These are phyloP conservation scores for Acanthamoeba triangularis DNA, from an alignment of 208 protist genomes.

Conservation along the genomic window DNA sequence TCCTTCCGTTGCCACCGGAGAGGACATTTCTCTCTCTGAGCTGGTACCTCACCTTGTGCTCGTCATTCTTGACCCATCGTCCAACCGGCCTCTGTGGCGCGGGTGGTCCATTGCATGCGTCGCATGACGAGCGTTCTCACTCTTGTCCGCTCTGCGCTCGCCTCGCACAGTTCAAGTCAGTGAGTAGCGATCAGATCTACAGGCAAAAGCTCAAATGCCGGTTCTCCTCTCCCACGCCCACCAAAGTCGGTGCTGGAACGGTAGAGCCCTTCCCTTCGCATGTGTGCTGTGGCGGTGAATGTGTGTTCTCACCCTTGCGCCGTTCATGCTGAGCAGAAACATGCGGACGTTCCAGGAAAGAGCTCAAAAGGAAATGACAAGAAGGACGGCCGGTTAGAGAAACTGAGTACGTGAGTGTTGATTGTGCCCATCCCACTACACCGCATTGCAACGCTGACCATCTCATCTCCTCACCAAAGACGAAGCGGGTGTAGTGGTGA, in stretches of 20 bases:
- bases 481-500: slow-evolving; percentile 15
- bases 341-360: not conserved
- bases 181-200: not conserved
- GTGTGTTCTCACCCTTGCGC: not conserved
- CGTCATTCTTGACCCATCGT: not conserved
- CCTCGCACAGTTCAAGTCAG: slow-evolving; percentile 23
- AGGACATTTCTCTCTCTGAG: slow-evolving; percentile 70
- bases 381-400: not conserved
- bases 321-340: not conserved
- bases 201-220: slow-evolving; percentile 78
- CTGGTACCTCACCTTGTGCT: not conserved
- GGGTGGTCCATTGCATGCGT: not conserved
- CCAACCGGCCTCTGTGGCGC: not conserved
- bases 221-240: slow-evolving; percentile 66
- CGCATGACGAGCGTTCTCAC: not conserved
- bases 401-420: not conserved
- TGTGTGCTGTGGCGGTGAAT: too few relatives aligned
- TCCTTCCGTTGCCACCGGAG: slow-evolving; percentile 19
- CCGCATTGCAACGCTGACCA: too few relatives aligned
- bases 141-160: not conserved
- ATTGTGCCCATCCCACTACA: not conserved
- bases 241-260: slow-evolving; percentile 24
- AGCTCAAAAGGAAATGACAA: not conserved
- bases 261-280: not conserved
- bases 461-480: not conserved